phyloP scores from a whole-genome alignment of 2,329 filamentous ascomycete genomes.

The Metarhizium sp. region DNA sequence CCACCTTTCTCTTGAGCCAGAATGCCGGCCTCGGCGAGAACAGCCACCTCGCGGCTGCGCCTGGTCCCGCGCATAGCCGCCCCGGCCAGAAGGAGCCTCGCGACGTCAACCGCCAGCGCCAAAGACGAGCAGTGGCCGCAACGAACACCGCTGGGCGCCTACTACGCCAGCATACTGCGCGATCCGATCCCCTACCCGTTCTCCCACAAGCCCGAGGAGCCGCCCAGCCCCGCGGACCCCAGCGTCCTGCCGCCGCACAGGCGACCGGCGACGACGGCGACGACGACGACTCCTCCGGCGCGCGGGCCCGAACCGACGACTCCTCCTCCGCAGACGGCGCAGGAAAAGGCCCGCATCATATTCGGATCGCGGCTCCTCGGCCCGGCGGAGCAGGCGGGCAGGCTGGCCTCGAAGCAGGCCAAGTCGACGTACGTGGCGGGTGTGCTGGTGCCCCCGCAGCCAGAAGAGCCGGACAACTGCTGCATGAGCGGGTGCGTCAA shows the following conservation, averaged over 20 bases:
- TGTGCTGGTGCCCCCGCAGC: conserved; percentile 71
- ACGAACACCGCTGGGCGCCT: conserved; percentile 41
- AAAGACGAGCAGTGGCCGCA: conserved; percentile 23
- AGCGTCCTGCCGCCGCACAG: conserved; percentile 8
- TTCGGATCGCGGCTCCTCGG: conserved; percentile 75
- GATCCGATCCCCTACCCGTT: conserved; percentile 30
- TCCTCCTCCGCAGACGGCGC: conserved; percentile 27
- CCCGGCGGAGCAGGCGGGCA: conserved; percentile 57
- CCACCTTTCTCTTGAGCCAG: neutral
- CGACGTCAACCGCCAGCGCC: conserved; percentile 13
- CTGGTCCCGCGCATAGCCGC: conserved; percentile 15
- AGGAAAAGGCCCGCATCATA: conserved; percentile 56
- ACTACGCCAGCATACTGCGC: conserved; percentile 49
- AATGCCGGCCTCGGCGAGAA: conserved; percentile 22
- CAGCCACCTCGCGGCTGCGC: conserved; percentile 21
- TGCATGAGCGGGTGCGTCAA: conserved; percentile 99
- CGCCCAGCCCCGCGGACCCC: conserved; percentile 28
- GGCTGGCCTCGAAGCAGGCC: conserved; percentile 46
- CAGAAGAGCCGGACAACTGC: conserved; percentile 91
- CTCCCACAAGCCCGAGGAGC: conserved; percentile 32
- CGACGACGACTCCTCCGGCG: conserved; percentile 4
- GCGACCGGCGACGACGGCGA: conserved; percentile 5
- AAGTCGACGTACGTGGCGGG: conserved; percentile 63
- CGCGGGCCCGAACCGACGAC: conserved; percentile 5
- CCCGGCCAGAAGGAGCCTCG: conserved; percentile 17